These are phyloP conservation scores for Malus sieversii DNA, from an alignment of 306 rosid genomes.

Conservation along the genomic window DNA sequence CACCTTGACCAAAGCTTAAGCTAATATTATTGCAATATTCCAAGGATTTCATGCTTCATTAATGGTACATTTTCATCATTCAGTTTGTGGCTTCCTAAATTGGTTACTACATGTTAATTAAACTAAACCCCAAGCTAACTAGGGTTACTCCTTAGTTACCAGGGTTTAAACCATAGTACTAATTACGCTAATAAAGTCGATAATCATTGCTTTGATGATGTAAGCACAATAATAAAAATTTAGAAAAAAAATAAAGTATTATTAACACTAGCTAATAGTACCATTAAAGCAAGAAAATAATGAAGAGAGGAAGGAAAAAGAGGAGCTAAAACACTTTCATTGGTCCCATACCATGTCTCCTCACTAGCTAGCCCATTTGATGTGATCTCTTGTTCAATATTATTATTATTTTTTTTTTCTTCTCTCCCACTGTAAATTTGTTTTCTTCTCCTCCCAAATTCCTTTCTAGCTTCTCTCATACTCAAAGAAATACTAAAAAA, in stretches of 20 bases:
- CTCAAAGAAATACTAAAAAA: background rate
- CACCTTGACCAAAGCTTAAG: background rate
- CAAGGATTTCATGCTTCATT: background rate
- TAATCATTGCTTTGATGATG: conserved; percentile 37
- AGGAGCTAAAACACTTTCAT: conserved; percentile 38
- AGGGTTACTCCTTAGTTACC: background rate
- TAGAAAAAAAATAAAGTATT: conserved; percentile 17
- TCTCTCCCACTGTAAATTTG: conserved; percentile 6
- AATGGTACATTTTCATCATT: background rate
- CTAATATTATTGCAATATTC: background rate
- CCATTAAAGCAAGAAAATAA: conserved; percentile 44
- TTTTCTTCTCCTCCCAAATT: conserved; percentile 6
- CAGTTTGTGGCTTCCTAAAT: background rate
- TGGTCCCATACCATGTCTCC: conserved; percentile 55
- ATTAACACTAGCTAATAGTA: conserved; percentile 34
- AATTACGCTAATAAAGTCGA: conserved; percentile 20
- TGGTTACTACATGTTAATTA: conserved; percentile 5
- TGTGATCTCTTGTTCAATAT: conserved; percentile 22
- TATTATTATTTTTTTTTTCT: background rate
- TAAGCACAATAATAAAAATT: conserved; percentile 27
- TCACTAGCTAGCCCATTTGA: conserved; percentile 24
- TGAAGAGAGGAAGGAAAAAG: conserved; percentile 34
- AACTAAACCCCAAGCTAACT: background rate
- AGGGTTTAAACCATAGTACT: conserved; percentile 6
- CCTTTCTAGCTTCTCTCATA: background rate